phyloP scores from a whole-genome alignment of 1,284 basidiomycete genomes.

The Leccinum solheimii region DNA sequence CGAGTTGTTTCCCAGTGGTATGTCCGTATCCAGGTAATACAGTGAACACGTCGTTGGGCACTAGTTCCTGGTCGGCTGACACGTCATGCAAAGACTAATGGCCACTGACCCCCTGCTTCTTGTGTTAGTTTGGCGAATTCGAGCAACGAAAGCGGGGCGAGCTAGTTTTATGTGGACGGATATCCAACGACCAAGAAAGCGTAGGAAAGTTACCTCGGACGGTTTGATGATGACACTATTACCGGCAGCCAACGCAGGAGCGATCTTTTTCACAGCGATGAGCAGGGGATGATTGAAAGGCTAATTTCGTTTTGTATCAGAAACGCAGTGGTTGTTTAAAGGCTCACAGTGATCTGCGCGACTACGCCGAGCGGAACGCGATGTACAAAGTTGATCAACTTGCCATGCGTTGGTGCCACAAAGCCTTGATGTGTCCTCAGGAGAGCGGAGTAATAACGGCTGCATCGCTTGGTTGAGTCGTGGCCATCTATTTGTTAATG shows the following conservation, averaged over 20 bases:
- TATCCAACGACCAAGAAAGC: neutral
- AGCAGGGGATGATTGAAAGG: conserved; percentile 83
- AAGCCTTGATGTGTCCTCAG: conserved; percentile 67
- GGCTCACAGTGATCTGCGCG: conserved; percentile 72
- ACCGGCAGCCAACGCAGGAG: conserved; percentile 80
- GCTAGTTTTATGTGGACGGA: conserved; percentile 37
- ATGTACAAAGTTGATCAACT: conserved; percentile 73
- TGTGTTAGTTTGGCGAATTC: conserved; percentile 67
- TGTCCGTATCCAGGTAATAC: conserved; percentile 71
- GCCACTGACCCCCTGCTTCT: conserved; percentile 60
- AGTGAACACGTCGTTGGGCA: conserved; percentile 72
- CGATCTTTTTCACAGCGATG: conserved; percentile 85
- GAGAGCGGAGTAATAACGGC: conserved; percentile 75
- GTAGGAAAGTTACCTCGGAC: conserved; percentile 53
- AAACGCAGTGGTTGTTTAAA: conserved; percentile 12
- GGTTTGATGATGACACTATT: conserved; percentile 84
- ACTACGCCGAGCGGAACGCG: conserved; percentile 81
- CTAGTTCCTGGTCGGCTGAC: conserved; percentile 36
- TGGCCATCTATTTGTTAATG: conserved; percentile 1
- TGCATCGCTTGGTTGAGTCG: conserved; percentile 29
- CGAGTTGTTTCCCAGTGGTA: conserved; percentile 62
- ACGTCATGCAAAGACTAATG: neutral
- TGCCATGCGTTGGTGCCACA: conserved; percentile 77
- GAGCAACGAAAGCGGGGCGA: conserved; percentile 76
- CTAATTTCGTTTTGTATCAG: conserved; percentile 36